Conservation (phyloP, 257 asterid genomes). For the Primulina eburnea region DNA sequence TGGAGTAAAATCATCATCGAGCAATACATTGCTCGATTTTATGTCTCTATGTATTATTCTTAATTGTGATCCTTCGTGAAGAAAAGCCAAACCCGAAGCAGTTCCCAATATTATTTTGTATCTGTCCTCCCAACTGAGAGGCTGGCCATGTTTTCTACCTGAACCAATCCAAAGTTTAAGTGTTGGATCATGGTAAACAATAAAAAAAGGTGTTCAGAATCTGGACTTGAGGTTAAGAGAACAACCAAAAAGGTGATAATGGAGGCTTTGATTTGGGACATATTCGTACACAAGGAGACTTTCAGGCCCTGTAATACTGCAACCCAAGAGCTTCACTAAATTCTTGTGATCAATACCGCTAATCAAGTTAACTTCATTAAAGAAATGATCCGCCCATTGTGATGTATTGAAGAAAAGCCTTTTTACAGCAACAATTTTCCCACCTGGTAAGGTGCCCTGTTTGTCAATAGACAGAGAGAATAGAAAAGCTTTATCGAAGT, state of each 20-base stretch:
- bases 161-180: constrained; percentile 17
- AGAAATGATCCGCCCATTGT: constrained; percentile 84
- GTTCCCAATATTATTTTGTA: constrained; percentile 52
- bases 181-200: not conserved
- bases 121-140: constrained; percentile 54
- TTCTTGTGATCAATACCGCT: constrained; percentile 60
- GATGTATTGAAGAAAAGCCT: constrained; percentile 68
- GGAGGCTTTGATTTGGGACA: constrained; percentile 70
- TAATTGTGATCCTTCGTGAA: constrained; percentile 49
- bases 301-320: constrained; percentile 86
- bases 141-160: constrained; percentile 46
- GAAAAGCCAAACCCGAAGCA: constrained; percentile 69
- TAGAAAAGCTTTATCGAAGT: not conserved
- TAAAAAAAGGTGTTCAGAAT: not conserved
- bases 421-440: constrained; percentile 60
- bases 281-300: constrained; percentile 75
- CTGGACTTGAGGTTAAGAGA: constrained; percentile 12
- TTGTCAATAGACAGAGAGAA: not conserved
- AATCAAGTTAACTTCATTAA: constrained; percentile 74
- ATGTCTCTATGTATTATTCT: constrained; percentile 74
- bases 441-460: constrained; percentile 63
- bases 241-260: constrained; percentile 53
- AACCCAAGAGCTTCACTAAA: constrained; percentile 68
- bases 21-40: constrained; percentile 59
- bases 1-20: constrained; percentile 50